Conservation (phyloP, 1,139 yeast species). For the Wickerhamiella infanticola region DNA sequence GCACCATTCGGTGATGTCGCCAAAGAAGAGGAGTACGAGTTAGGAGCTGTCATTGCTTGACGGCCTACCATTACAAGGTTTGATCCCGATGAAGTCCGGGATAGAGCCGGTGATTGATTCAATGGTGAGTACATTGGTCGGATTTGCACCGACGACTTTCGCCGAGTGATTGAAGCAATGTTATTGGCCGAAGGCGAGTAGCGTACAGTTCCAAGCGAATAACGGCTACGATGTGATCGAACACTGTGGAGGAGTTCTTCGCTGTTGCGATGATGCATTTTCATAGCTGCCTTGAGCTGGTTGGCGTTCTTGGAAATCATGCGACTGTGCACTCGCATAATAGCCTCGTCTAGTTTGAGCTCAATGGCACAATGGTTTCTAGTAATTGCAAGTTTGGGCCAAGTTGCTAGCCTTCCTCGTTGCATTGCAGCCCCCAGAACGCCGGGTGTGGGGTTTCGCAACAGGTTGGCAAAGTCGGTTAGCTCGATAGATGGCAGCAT, state of each 20-base stretch:
- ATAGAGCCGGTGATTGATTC: neutral
- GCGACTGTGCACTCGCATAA: conserved; percentile 49
- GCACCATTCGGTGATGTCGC: neutral
- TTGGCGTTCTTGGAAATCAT: conserved; percentile 28
- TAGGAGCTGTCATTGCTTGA: neutral
- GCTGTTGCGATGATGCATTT: neutral
- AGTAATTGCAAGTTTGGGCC: conserved; percentile 80
- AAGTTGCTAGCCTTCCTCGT: conserved; percentile 81
- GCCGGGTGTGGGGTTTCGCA: conserved; percentile 67
- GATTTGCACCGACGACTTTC: neutral
- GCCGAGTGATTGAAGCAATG: neutral
- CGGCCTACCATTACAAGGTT: neutral
- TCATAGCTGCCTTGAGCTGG: neutral
- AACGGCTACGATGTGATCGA: neutral
- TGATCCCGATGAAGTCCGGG: neutral
- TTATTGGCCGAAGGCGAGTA: neutral
- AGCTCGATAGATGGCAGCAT: conserved; percentile 61
- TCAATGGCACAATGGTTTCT: conserved; percentile 83
- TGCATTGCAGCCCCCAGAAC: conserved; percentile 54
- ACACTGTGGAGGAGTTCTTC: neutral
- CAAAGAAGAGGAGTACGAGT: neutral
- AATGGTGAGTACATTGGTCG: neutral
- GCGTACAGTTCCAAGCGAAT: neutral
- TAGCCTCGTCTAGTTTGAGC: conserved; percentile 70
- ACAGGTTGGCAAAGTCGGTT: conserved; percentile 43